Percentiles rank a stretch among this genome's conserved stretches.
Conservation (phyloP, 768 basidiomycete species). For the Cubamyces sp. region DNA sequence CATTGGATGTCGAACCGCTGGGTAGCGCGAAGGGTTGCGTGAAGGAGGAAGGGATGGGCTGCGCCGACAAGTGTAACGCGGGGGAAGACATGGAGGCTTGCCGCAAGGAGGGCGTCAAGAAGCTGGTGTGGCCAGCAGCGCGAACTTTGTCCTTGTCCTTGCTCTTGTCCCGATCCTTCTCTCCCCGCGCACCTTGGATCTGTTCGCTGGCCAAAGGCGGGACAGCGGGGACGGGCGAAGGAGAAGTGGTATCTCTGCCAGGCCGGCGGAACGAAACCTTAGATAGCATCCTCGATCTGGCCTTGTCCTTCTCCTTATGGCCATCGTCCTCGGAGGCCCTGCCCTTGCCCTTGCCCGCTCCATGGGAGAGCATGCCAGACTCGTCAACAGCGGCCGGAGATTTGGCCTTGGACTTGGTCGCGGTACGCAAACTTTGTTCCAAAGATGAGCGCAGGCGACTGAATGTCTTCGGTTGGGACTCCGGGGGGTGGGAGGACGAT, state of each 20-base stretch:
- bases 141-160: constrained; percentile 42
- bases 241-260: constrained; percentile 41
- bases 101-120: constrained; percentile 66
- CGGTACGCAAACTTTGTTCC: constrained; percentile 67
- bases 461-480: constrained; percentile 57
- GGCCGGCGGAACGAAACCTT: constrained; percentile 54
- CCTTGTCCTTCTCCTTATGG: constrained; percentile 45
- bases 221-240: constrained; percentile 42
- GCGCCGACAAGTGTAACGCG: constrained; percentile 65
- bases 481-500: constrained; percentile 34
- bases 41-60: constrained; percentile 56
- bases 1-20: constrained; percentile 51
- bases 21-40: constrained; percentile 50
- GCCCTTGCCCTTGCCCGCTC: constrained; percentile 46
- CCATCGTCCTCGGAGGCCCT: constrained; percentile 41
- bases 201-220: constrained; percentile 34
- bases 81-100: constrained; percentile 79
- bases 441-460: constrained; percentile 67
- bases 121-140: constrained; percentile 59
- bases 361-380: constrained; percentile 46
- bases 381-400: constrained; percentile 39
- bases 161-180: constrained; percentile 40
- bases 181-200: constrained; percentile 29
- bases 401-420: constrained; percentile 52
- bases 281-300: constrained; percentile 52